These are phyloP conservation scores for Exophiala lecanii-corni DNA, from an alignment of 2,329 filamentous ascomycete species.

Conservation along the genomic window DNA sequence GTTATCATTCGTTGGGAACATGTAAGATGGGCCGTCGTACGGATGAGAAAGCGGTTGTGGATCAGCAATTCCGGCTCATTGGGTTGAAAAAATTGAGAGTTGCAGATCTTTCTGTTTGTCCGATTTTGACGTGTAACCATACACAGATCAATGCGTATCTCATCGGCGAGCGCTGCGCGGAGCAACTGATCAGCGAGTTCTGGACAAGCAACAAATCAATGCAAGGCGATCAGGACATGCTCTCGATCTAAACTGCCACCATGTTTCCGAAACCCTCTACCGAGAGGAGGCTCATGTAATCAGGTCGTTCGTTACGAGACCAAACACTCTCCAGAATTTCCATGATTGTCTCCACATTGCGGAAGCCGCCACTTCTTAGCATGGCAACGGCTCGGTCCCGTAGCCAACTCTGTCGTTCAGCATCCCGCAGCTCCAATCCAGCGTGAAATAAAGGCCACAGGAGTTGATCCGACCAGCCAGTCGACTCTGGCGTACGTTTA, in stretches of 20 bases:
- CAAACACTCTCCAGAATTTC: slow-evolving; percentile 7
- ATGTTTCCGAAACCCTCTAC: background rate
- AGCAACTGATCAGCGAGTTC: slow-evolving; percentile 41
- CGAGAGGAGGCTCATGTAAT: slow-evolving; percentile 4
- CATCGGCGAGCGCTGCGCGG: slow-evolving; percentile 48
- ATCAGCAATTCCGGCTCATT: slow-evolving; percentile 36
- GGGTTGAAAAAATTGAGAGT: slow-evolving; percentile 36
- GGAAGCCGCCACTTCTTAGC: slow-evolving; percentile 9
- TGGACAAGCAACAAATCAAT: no score
- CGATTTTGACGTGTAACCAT: slow-evolving; percentile 44
- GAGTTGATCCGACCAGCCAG: slow-evolving; percentile 8
- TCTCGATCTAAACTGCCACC: slow-evolving; percentile 4
- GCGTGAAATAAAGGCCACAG: slow-evolving; percentile 12
- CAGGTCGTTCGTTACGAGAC: background rate
- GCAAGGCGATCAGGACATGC: background rate
- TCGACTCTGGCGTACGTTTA: slow-evolving; percentile 1
- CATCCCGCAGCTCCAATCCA: slow-evolving; percentile 4
- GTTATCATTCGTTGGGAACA: slow-evolving; percentile 54
- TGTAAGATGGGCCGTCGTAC: slow-evolving; percentile 50
- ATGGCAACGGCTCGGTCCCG: slow-evolving; percentile 2
- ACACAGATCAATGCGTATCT: slow-evolving; percentile 51
- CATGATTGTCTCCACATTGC: slow-evolving; percentile 9
- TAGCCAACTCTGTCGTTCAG: background rate
- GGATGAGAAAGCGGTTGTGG: slow-evolving; percentile 44
- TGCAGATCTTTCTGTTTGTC: slow-evolving; percentile 41